Base-by-base conservation (phyloP, 805 yeast genomes). In the Lipomyces yamanashiensis region DNA sequence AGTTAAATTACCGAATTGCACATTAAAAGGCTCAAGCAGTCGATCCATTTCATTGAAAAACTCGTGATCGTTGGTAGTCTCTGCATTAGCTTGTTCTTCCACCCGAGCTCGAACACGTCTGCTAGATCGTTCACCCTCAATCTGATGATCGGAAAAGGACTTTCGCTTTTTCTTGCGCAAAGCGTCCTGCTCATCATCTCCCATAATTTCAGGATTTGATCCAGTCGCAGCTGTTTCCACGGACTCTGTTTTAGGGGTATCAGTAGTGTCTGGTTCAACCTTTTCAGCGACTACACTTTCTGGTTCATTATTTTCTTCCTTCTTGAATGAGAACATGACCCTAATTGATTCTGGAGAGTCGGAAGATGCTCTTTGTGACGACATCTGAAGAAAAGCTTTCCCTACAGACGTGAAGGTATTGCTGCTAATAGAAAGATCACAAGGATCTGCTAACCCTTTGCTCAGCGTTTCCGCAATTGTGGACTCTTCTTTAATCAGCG, bases 41-140 rank as follows among this genome's bases (percentile, higher is more conserved):
- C 9, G 48, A 52, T 64, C 67, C 34, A 64, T 57, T 19, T 45
- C 55, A 13, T 53, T 59, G 28, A 64, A 61, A 28, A 64, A 64
- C 33, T 60, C 55, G 17, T 40, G 44, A 43, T 64, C 67, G 7
- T 45, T 45, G 2, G 47, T 28, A 7, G 56, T 19, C 36, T 70
- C 73, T 6, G 58, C 60, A 5, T 64, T 50, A 7, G 63, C 63
- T 39, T 68, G 68, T 36, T 67, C 73, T 44, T 68, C 67, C 5
- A 60, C 66, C 10, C 73, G 60, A 7, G 74, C 72, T 17, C 71
- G 69, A n/a, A 73, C 73, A 23, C 76, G 61, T 56, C 71, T 71
- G 43, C 70, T 59, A 3, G 64, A 64, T 12, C 69, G 41, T 43
- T 52, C 69, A 21, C 63, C 64, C 17, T 47, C 55, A 9, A 28